These are phyloP conservation scores for Ophiosphaerella herpotricha DNA, from an alignment of 2,329 filamentous ascomycete species.

Conservation along the genomic window DNA sequence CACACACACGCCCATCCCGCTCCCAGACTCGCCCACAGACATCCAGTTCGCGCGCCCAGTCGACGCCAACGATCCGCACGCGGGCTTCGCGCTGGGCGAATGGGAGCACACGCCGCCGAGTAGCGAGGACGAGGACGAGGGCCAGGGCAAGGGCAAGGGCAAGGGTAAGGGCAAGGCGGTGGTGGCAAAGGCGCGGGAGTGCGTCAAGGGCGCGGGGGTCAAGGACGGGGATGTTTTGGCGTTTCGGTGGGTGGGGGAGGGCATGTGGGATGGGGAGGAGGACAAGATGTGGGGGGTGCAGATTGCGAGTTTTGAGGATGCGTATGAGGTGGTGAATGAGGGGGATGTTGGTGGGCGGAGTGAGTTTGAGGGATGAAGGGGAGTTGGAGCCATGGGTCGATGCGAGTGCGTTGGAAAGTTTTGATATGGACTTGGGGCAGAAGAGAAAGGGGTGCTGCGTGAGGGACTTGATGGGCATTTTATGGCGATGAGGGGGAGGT, in stretches of 20 bases:
- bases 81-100: conserved; percentile 47
- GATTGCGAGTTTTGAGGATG: conserved; percentile 44
- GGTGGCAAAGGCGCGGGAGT: conserved; percentile 23
- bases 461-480: too few species aligned
- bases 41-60: conserved; percentile 49
- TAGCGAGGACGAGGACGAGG: conserved; percentile 32
- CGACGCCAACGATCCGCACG: conserved; percentile 46
- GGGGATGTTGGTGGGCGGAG: conserved; percentile 35
- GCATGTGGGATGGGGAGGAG: conserved; percentile 21
- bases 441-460: too few species aligned
- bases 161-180: conserved; percentile 43
- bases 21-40: conserved; percentile 46
- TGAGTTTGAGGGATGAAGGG: conserved; percentile 37
- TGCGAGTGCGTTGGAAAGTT: too few species aligned
- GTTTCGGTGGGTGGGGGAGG: conserved; percentile 42
- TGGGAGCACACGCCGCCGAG: conserved; percentile 32
- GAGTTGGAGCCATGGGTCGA: too few species aligned
- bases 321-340: conserved; percentile 39
- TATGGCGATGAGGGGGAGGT: too few species aligned
- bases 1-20: conserved; percentile 34
- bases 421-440: too few species aligned
- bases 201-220: conserved; percentile 43
- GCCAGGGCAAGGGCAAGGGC: conserved; percentile 33
- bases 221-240: conserved; percentile 43
- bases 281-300: conserved; percentile 41